These are phyloP conservation scores for Nicotiana otophora DNA, from an alignment of 257 asterid species.

Conservation along the genomic window DNA sequence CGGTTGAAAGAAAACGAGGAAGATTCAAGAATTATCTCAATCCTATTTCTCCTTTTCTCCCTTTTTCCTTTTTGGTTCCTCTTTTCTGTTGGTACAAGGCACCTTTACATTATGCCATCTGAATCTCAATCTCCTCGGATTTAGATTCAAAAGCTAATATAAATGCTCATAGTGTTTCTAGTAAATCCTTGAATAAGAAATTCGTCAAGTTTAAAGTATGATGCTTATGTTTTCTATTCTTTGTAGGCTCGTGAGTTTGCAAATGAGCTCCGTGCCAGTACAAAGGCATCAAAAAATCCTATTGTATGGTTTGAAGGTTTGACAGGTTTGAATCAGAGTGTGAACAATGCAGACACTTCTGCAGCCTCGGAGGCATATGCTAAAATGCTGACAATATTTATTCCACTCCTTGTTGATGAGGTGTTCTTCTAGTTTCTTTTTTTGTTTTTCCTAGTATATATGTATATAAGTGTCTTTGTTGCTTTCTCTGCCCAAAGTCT, in stretches of 20 bases:
- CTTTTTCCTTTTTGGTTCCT: not conserved
- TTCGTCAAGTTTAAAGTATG: not conserved
- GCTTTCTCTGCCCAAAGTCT: not conserved
- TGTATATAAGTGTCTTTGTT: not conserved
- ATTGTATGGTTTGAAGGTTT: slow-evolving; percentile 87
- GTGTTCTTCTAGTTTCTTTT: slow-evolving; percentile 32
- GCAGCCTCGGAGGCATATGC: slow-evolving; percentile 79
- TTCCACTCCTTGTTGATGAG: slow-evolving; percentile 97
- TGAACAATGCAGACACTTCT: slow-evolving; percentile 67
- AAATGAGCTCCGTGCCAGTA: slow-evolving; percentile 90
- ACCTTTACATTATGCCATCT: not conserved
- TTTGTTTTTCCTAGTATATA: not conserved
- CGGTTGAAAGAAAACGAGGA: not conserved
- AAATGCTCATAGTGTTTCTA: not conserved
- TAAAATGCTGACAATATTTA: slow-evolving; percentile 78
- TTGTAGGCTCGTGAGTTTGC: slow-evolving; percentile 97
- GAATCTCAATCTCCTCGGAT: not conserved
- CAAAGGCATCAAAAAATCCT: slow-evolving; percentile 69
- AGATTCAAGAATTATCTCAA: not conserved
- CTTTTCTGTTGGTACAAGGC: not conserved
- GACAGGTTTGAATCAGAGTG: slow-evolving; percentile 55
- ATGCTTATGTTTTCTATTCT: slow-evolving; percentile 13
- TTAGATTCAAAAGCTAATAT: not conserved
- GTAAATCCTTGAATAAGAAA: not conserved
- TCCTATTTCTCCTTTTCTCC: not conserved